Evolutionary conservation across 352 stramenopile genomes (phyloP), one percentile per base, ranked within the genome.

Genomic region (Phytophthora citrophthora): DNA sequence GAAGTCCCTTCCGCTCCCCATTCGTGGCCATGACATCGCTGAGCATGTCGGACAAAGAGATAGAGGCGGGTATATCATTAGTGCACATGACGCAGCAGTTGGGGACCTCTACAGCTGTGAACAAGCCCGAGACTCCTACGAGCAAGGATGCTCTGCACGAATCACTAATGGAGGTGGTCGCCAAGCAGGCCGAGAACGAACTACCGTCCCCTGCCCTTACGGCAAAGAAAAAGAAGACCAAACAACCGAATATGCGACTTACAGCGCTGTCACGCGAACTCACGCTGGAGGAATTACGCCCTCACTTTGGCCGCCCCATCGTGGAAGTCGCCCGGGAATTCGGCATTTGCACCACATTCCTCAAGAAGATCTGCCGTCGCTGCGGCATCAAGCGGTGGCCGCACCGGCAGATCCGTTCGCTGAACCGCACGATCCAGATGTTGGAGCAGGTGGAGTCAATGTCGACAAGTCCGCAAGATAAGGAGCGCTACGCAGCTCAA

Each of bases 401-500:
- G 26, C 81, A 91, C 49, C 77, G 81, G 20, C 81, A 91, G 54
- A 87, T 90, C 48, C 77, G 79, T 1, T 92, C 83, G 36, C 58
- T 92, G n/a, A 76, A 70, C 31, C 74, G 83, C 16, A 90, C 83
- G 26, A 86, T 90, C 34, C 65, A 90, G 66, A 92, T 92, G 83
- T 72, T 92, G n/a, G 76, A 75, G 16, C 77, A 89, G 34, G 81
- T 85, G 12, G 73, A 88, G 52, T 72, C 61, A 4, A 74, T 77
- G 56, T 64, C 83, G 2, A 71, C 64, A 15, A 74, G 67, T 2
- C 45, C 74, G 13, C 58, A 81, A 41, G 83, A 90, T 45, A 79
- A 74, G 29, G 48, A 61, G 16, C 86, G 87, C 41, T 90, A 83
- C 31, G 68, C 68, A 36, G 29, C 53, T 13, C 83, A 92, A 50